A percentile compares a stretch with the other conserved stretches of the same genome.
phyloP scores from a whole-genome alignment of 225 moss, liverwort and hornwort genomes.

The Takakia lepidozioides region DNA sequence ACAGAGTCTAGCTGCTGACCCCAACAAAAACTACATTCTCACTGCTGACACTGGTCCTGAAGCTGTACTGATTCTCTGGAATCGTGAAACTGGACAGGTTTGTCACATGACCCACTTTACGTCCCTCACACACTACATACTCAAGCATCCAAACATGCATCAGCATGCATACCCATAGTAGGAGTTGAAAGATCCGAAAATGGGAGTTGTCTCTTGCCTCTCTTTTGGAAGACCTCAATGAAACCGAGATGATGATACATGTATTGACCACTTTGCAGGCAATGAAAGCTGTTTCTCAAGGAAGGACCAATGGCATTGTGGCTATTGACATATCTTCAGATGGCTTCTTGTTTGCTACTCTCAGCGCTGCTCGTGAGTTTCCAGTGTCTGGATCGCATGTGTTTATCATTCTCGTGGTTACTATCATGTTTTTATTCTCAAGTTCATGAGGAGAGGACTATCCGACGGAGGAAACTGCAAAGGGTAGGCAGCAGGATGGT shows the following conservation, averaged over 20 bases:
- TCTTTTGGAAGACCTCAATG: no score
- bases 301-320: constrained; percentile 32
- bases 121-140: no score
- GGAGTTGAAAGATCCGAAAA: neutral
- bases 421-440: no score
- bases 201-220: no score
- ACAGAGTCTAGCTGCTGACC: constrained; percentile 34
- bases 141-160: neutral
- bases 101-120: no score
- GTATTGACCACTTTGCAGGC: constrained; percentile 22
- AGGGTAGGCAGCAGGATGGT: no score
- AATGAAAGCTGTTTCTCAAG: constrained; percentile 36
- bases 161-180: neutral
- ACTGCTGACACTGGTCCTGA: constrained; percentile 47
- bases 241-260: no score
- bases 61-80: constrained; percentile 52
- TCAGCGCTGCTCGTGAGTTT: constrained; percentile 25
- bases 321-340: constrained; percentile 29
- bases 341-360: constrained; percentile 27
- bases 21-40: constrained; percentile 25
- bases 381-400: no score
- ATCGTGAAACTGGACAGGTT: constrained; percentile 34
- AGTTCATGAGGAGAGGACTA: no score
- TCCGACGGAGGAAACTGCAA: no score
- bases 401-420: no score